These are phyloP conservation scores for Candida golubevii DNA, from an alignment of 805 yeast genomes.

Conservation along the genomic window DNA sequence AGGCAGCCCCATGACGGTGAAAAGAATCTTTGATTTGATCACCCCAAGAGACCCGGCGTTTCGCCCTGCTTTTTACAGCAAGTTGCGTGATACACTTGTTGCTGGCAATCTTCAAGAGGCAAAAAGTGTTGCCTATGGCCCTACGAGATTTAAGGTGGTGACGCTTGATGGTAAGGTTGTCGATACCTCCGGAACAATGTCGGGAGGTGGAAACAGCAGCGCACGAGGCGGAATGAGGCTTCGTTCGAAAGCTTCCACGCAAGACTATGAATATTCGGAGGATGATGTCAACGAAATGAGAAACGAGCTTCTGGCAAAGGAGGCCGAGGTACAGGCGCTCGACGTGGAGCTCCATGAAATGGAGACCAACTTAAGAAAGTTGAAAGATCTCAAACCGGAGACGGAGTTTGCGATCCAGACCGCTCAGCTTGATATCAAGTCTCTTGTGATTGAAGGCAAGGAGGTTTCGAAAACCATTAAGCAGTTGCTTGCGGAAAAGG, in stretches of 20 bases:
- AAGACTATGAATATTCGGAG: constrained; percentile 41
- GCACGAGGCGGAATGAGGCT: constrained; percentile 75
- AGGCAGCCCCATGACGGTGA: constrained; percentile 53
- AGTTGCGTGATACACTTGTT: constrained; percentile 81
- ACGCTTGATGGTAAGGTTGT: constrained; percentile 89
- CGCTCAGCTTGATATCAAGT: constrained; percentile 57
- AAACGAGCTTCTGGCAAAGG: constrained; percentile 48
- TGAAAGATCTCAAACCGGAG: constrained; percentile 67
- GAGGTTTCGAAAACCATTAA: constrained; percentile 43
- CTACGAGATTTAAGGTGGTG: constrained; percentile 79
- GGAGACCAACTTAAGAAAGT: constrained; percentile 51
- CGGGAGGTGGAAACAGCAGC: constrained; percentile 85
- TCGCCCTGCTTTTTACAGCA: constrained; percentile 85
- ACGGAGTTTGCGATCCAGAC: constrained; percentile 60
- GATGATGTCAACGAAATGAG: constrained; percentile 55
- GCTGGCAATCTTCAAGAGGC: constrained; percentile 78
- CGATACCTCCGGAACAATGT: constrained; percentile 90
- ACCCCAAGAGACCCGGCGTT: constrained; percentile 62
- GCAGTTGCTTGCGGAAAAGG: constrained; percentile 39
- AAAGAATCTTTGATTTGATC: constrained; percentile 81
- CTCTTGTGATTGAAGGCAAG: constrained; percentile 50
- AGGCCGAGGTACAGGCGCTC: constrained; percentile 47
- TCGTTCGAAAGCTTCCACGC: constrained; percentile 30
- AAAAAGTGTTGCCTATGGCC: constrained; percentile 80
- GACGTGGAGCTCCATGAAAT: constrained; percentile 52